Base-by-base conservation (phyloP, 2,329 filamentous ascomycete genomes). In the Aspergillus texensis region DNA sequence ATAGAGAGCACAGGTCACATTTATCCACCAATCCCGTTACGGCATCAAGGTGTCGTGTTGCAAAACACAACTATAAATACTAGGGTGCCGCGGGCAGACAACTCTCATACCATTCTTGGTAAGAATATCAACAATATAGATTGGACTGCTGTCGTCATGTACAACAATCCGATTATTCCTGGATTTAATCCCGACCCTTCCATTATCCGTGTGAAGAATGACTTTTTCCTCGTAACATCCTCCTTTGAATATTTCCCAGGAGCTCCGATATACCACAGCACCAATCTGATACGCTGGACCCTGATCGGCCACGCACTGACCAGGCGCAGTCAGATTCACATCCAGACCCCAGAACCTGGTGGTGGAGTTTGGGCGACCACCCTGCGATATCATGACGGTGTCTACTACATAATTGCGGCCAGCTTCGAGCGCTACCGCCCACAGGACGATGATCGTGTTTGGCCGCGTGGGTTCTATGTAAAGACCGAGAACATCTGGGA, bases 171-270 rank as follows among this genome's bases (percentile, higher is more conserved):
- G 10, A 34, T 53, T 34, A 39, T 55, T 28, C 32, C 52, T 2
- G 86, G 87, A 28, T 89, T 88, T 77, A 88, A 89, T 61, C 85
- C 87, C 6, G 87, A 89, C 66, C 87, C 87, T 0, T 87, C 86
- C 0, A 80, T 86, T 45, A 66, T 85, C 12, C 77, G 83, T 3
- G 81, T 85, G 24, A 77, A 76, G 9, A 67, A 78, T 48, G 82
- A 84, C 68, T 89, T 84, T 71, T 89, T 85, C 72, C 80, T 89
- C 32, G 84, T 83, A 43, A 89, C 85, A 4, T 89, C 86, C 0
- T 86, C 85, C 0, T 89, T 89, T 62, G 86, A 89, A 71, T 86
- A 82, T 72, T 88, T 86, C 64, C 87, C 86, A 0, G 86, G 85
- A 4, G 83, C 83, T n/a, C 84, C 86, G 16, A 85, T 89, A 62